Percentiles rank a stretch among this genome's conserved stretches.
These are phyloP conservation scores for Candolleomyces efflorescens DNA, from an alignment of 768 basidiomycete species.

Conservation along the genomic window DNA sequence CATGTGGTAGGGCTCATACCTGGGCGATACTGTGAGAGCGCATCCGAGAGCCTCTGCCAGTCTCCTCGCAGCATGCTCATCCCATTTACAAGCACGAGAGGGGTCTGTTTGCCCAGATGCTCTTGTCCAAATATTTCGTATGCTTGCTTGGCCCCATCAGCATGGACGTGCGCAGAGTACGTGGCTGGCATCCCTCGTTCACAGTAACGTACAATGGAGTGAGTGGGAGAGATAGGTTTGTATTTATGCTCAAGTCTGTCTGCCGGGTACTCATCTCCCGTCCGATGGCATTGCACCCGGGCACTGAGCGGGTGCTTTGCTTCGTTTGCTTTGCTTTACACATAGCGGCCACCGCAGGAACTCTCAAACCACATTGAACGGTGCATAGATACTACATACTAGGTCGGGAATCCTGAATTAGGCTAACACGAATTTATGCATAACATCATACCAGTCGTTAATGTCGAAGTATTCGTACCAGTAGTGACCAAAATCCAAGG, in stretches of 20 bases:
- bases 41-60: conserved; percentile 30
- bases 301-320: too few relatives aligned
- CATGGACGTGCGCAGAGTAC: conserved; percentile 24
- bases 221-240: background rate
- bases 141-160: conserved; percentile 39
- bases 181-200: conserved; percentile 15
- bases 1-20: conserved; percentile 21
- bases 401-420: too few relatives aligned
- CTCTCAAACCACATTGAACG: too few relatives aligned
- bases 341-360: too few relatives aligned
- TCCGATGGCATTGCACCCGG: too few relatives aligned
- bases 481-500: conserved; percentile 35
- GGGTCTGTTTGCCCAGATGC: conserved; percentile 25
- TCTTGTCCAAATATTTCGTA: conserved; percentile 40
- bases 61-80: conserved; percentile 36
- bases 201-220: background rate
- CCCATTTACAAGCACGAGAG: conserved; percentile 40
- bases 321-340: too few relatives aligned
- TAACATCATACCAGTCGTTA: conserved; percentile 33
- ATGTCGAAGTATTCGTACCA: conserved; percentile 46
- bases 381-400: too few relatives aligned
- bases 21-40: conserved; percentile 33
- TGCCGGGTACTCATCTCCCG: too few relatives aligned
- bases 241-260: background rate
- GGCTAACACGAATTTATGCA: conserved; percentile 28